phyloP scores from a whole-genome alignment of 306 rosid species.

The Prunus mume region DNA sequence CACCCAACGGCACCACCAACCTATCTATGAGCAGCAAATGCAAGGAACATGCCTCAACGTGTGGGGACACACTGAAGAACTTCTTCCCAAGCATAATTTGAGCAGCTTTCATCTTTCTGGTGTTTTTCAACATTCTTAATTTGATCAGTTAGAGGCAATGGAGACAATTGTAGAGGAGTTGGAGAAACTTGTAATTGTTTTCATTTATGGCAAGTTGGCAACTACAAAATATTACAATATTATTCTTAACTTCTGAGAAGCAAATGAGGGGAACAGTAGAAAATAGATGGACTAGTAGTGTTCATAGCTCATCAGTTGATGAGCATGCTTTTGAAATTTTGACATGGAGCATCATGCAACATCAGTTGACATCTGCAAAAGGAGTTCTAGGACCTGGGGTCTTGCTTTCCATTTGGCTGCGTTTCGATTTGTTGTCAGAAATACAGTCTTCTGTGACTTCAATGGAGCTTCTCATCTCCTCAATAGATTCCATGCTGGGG shows the following conservation, averaged over 20 bases:
- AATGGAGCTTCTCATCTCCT: constrained; percentile 63
- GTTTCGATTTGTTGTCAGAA: constrained; percentile 31
- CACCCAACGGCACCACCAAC: neutral
- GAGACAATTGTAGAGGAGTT: neutral
- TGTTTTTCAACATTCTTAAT: neutral
- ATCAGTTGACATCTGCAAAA: constrained; percentile 59
- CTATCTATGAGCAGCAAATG: no score
- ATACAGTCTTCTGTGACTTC: constrained; percentile 34
- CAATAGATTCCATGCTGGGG: constrained; percentile 61
- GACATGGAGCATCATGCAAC: neutral
- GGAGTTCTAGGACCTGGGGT: constrained; percentile 58
- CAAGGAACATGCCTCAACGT: neutral
- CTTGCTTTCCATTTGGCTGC: constrained; percentile 45
- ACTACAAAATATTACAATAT: neutral
- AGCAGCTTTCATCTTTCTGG: neutral
- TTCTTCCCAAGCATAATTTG: neutral
- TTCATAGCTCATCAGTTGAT: constrained; percentile 52
- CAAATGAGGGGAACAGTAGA: constrained; percentile 5
- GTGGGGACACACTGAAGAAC: neutral
- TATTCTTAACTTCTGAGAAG: neutral
- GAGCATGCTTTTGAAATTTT: constrained; percentile 26
- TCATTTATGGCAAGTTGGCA: neutral
- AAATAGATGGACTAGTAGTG: neutral
- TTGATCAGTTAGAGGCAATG: neutral
- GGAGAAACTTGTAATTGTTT: constrained; percentile 2